These are phyloP conservation scores for Nowakowskiella sp. DNA, from an alignment of 192 early-diverging fungal species.

Conservation along the genomic window DNA sequence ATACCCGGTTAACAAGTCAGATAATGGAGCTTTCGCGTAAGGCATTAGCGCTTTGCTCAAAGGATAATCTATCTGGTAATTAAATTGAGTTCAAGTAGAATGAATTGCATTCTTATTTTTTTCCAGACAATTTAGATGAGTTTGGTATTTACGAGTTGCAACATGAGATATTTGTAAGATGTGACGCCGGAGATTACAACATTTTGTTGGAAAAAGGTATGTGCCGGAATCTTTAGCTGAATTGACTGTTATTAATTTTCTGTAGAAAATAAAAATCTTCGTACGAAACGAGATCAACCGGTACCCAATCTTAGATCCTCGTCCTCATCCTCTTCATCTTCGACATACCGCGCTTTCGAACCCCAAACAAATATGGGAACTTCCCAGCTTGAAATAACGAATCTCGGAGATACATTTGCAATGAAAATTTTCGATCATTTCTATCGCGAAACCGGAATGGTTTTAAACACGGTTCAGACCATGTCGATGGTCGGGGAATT, in stretches of 20 bases:
- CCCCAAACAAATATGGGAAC: slow-evolving; percentile 13
- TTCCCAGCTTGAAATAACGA: slow-evolving; percentile 26
- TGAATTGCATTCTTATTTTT: slow-evolving; percentile 9
- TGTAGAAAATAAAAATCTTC: no score
- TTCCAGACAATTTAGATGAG: slow-evolving; percentile 31
- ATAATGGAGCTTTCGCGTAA: slow-evolving; percentile 32
- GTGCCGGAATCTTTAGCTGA: no score
- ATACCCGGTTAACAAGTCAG: slow-evolving; percentile 26
- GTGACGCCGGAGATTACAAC: slow-evolving; percentile 39
- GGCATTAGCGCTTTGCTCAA: slow-evolving; percentile 20
- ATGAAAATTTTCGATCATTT: slow-evolving; percentile 37
- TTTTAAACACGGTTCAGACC: slow-evolving; percentile 46
- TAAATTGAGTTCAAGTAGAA: slow-evolving; percentile 3
- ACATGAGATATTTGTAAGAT: slow-evolving; percentile 34
- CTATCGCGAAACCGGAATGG: slow-evolving; percentile 51
- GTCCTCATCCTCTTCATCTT: slow-evolving; percentile 9
- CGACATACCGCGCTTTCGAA: neutral
- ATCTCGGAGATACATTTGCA: slow-evolving; percentile 25
- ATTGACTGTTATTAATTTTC: no score
- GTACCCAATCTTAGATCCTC: no score
- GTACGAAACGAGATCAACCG: no score
- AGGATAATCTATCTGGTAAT: slow-evolving; percentile 19
- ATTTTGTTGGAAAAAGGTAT: slow-evolving; percentile 1
- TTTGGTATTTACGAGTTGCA: slow-evolving; percentile 39
- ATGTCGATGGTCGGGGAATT: slow-evolving; percentile 38